Conservation (phyloP, 2,329 filamentous ascomycete species). For the Remersonia thermophila region DNA sequence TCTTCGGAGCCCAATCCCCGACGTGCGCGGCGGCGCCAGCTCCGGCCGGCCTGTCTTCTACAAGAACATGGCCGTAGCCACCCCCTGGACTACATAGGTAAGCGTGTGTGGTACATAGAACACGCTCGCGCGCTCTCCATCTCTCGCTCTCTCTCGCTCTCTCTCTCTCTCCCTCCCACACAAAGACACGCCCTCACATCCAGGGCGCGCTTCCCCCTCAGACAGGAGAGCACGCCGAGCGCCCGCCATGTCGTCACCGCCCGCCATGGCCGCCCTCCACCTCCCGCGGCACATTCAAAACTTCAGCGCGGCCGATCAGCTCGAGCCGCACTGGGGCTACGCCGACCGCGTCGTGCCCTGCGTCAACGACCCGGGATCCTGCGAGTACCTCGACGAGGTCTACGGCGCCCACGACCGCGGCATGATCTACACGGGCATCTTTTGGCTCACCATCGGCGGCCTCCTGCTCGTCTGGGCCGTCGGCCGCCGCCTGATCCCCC, state of each 20-base stretch:
- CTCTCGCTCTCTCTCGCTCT: no score
- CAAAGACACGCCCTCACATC: no score
- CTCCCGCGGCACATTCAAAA: slow-evolving; percentile 29
- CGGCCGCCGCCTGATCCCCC: slow-evolving; percentile 16
- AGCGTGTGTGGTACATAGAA: no score
- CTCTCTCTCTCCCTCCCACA: no score
- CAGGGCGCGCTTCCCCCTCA: no score
- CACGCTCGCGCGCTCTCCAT: no score
- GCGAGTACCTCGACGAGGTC: slow-evolving; percentile 38
- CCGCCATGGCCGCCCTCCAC: slow-evolving; percentile 7
- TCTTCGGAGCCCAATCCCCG: no score
- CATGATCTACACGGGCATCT: slow-evolving; percentile 38
- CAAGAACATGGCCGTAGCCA: neutral
- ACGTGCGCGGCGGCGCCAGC: neutral
- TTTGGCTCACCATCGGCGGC: slow-evolving; percentile 35
- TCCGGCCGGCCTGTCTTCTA: neutral
- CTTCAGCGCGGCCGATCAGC: slow-evolving; percentile 22
- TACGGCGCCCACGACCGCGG: slow-evolving; percentile 36
- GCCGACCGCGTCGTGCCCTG: slow-evolving; percentile 33
- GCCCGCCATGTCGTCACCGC: neutral
- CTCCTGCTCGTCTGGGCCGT: slow-evolving; percentile 33
- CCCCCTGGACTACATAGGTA: neutral
- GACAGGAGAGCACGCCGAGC: no score
- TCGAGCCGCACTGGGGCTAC: slow-evolving; percentile 36
- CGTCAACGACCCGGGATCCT: slow-evolving; percentile 34